A percentile compares a stretch with the other conserved stretches of the same genome.
phyloP scores from a whole-genome alignment of 2,329 filamentous ascomycete genomes.

The Fusarium sp. region DNA sequence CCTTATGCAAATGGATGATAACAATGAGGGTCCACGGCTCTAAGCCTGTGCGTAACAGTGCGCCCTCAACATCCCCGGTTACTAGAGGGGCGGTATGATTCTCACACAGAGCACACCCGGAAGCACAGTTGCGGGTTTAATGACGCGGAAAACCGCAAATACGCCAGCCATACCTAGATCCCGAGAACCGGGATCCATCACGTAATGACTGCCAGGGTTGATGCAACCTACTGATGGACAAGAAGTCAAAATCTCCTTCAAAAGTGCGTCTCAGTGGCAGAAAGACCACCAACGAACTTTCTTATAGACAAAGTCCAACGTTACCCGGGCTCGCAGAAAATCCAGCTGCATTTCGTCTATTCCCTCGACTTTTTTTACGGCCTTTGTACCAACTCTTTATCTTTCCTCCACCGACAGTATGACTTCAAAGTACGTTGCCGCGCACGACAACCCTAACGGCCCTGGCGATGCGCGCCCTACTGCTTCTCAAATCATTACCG shows the following conservation, averaged over 20 bases:
- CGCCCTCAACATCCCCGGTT: background rate
- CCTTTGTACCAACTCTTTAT: background rate
- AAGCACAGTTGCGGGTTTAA: background rate
- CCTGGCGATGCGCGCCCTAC: slow-evolving; percentile 27
- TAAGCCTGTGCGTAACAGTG: background rate
- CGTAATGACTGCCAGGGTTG: background rate
- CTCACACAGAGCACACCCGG: background rate
- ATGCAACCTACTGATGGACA: background rate
- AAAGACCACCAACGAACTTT: background rate
- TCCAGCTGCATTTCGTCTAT: background rate
- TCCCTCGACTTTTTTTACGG: background rate
- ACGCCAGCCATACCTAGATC: background rate
- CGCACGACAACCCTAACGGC: slow-evolving; percentile 10
- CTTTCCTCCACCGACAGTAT: background rate
- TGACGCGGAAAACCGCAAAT: background rate
- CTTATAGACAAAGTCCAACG: background rate
- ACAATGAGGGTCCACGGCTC: background rate
- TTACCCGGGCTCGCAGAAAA: background rate
- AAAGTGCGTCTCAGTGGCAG: background rate
- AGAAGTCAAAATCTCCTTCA: background rate
- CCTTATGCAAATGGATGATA: background rate
- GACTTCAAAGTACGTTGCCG: slow-evolving; percentile 4
- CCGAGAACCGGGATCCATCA: background rate
- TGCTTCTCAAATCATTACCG: slow-evolving; percentile 19
- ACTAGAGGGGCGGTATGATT: background rate